Evolutionary conservation across 768 basidiomycete genomes (phyloP), one percentile per base, ranked within the genome.

Genomic region (Russula abietina): DNA sequence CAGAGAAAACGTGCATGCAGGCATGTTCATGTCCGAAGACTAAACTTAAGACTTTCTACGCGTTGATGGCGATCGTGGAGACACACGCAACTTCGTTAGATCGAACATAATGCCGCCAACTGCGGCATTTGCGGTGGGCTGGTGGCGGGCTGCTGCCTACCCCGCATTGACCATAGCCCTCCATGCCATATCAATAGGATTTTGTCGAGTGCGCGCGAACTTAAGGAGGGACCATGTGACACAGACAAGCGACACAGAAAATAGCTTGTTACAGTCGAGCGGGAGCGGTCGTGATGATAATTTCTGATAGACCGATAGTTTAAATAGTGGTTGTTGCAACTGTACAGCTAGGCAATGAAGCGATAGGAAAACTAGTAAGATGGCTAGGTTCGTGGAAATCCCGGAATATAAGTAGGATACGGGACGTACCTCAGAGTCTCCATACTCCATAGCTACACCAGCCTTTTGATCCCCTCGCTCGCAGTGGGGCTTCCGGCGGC

Each of bases 401-500:
- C 43, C 16, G 11, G n/a, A 22, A 36, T 11, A n/a, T 12, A 8
- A 33, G 12, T 11, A 33, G 26, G n/a, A 12, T 28, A 30, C n/a
- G 22, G 11, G 39, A 60, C 59, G 54, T 46, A 64, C 62, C 32
- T 55, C 16, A 53, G 17, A 16, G 17, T 19, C 6, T 22, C 56
- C 12, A 19, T n/a, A 50, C 6, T 22, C 56, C 12, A 19, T n/a
- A 50, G 16, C 24, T 54, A 64, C 7, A 68, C 67, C 22, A 66
- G 57, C 38, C 55, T 58, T 67, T 67, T 62, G 64, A 70, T 39
- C 67, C 64, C 73, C 70, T 75, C 46, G 68, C 69, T 63, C 55
- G 46, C 69, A 62, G 36, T 69, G 69, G 61, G 71, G 71, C 36
- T 67, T 54, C 60, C 45, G 3, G 43, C 74, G 68, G 64, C 76